Base-by-base conservation (phyloP, 257 asterid genomes). In the Schizonepeta tenuifolia region DNA sequence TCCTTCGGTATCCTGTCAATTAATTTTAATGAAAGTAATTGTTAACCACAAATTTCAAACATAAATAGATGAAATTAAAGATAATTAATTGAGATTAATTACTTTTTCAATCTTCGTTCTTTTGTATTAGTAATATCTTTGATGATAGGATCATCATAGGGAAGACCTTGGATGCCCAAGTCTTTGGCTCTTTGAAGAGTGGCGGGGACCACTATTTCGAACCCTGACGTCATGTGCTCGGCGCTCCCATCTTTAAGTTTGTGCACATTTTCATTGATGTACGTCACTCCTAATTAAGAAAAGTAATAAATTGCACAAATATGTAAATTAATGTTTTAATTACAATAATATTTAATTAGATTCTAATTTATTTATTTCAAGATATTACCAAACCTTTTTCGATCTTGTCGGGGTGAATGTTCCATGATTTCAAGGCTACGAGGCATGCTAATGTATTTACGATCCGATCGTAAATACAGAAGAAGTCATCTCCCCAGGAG, bases 401-500 rank as follows among this genome's bases (percentile, higher is more conserved):
- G n/a, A 57, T 67, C 70, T 55, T 83, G 7, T 65, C 54, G 0
- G 61, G 9, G 31, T 70, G 73, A 58, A 79, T 31, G 26, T 79
- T 81, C 87, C 88, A 85, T 1, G 82, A 73, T 71, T 56, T 78
- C 41, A 87, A 36, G 0, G 88, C 88, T 8, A 87, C 69, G 0
- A 84, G 81, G 22, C 83, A 85, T 2, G 90, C 90, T 7, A 87
- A 49, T 14, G 88, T 87, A 38, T 80, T 83, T 20, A 81, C 5
- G 0, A 85, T 24, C 0, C 87, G 83, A 56, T 86, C 89, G 2
- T 71, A 81, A 15, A 62, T 38, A 3, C 49, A 36, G 18, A 62
- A 62, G 50, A 36, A 62, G n/a, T 66, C 26, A 2, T 83, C 88
- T 2, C 86, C 90, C 88, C 85, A 83, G 0, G 88, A 85, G 24